Evolutionary conservation across 2,329 filamentous ascomycete genomes (phyloP).

Genomic region (Colletotrichum sp.): DNA sequence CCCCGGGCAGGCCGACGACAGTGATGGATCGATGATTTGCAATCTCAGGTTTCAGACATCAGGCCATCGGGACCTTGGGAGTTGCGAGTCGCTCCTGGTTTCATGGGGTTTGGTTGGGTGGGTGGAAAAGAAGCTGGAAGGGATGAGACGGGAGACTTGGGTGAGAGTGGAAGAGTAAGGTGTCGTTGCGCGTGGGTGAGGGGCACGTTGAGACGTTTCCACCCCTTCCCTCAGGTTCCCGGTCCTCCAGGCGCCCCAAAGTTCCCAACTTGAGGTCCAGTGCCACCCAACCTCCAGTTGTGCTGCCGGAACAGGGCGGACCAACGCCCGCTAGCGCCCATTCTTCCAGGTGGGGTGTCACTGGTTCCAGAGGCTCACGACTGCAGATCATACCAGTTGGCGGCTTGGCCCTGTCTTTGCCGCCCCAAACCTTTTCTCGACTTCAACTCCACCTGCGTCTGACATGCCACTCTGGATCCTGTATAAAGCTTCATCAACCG

Average conservation of each 20-base stretch:
- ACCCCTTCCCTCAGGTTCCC: not conserved
- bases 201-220: constrained; percentile 18
- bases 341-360: not conserved
- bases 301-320: constrained; percentile 9
- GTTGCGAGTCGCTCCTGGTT: constrained; percentile 18
- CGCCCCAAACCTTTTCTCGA: constrained; percentile 22
- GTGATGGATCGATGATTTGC: constrained; percentile 14
- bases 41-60: constrained; percentile 24
- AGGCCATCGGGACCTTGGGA: constrained; percentile 20
- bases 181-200: not conserved
- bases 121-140: not conserved
- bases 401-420: constrained; percentile 11
- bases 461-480: not conserved
- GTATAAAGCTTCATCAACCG: constrained; percentile 19
- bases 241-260: not conserved
- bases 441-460: constrained; percentile 13
- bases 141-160: not conserved
- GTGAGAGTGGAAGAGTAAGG: not conserved
- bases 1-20: not conserved
- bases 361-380: not conserved
- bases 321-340: constrained; percentile 5
- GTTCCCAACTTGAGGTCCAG: not conserved
- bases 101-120: constrained; percentile 1
- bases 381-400: constrained; percentile 15
- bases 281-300: not conserved